Base-by-base conservation (phyloP, 2,329 filamentous ascomycete genomes). In the Bipolaris oryzae region DNA sequence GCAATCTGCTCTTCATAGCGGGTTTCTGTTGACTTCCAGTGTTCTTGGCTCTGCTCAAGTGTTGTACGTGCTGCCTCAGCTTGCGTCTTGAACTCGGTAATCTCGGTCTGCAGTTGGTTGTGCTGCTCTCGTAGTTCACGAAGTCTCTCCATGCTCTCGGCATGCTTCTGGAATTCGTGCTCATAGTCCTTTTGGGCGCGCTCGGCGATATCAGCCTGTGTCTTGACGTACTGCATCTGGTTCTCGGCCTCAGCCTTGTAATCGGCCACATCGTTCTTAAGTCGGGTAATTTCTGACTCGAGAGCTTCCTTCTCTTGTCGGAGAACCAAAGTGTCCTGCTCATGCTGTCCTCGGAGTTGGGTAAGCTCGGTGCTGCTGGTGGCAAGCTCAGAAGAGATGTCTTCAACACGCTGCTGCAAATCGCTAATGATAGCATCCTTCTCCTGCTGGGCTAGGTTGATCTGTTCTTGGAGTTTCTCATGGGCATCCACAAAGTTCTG, bases 121-220 rank as follows among this genome's bases (percentile, higher is more conserved):
- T 90, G 85, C 63, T 98, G 92, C 3, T 83, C 82, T 49, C 95
- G 90, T 46, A 96, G 81, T 50, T 83, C 83, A 66, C 96, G 92
- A 13, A 97, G 82, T 34, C 87, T 85, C 77, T 92, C 93, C 11
- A 94, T 91, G n/a, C 94, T 95, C 64, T 97, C 92, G 1, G 93
- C 94, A 77, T 99, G 95, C 79, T 95, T 97, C 69, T 96, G 85
- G 10, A 99, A 84, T 75, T 99, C 95, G 61, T 88, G 88, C 75
- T 99, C 96, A 72, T 99, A 99, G 66, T 95, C 93, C 72, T 96
- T 89, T 74, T 99, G 95, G 3, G 95, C 92, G 74, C 92, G 90
- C 50, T 92, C 88, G 2, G 95, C 92, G 69, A 99, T 98, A 42
- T 96, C 90, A 25, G 94, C 93, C 76, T 99, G 95, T 0, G 91